phyloP scores from a whole-genome alignment of 2,329 filamentous ascomycete genomes.

The Penicillium occitanis region DNA sequence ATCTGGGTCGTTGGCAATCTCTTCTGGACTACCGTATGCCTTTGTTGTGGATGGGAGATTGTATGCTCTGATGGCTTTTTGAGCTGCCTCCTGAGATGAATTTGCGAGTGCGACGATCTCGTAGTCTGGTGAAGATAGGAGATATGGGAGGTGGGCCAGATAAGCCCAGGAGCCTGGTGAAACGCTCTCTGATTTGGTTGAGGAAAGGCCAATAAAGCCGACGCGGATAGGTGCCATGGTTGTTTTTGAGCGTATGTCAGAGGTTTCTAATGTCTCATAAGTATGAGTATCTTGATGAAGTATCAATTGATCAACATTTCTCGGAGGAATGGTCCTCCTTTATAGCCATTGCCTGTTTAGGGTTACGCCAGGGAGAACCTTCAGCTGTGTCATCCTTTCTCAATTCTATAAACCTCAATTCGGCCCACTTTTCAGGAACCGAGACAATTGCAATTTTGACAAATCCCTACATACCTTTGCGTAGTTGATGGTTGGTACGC shows the following conservation, averaged over 20 bases:
- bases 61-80: slow-evolving; percentile 1
- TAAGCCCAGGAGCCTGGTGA: slow-evolving; percentile 2
- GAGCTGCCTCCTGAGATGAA: slow-evolving; percentile 8
- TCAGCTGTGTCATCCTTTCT: not conserved
- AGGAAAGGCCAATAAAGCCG: slow-evolving; percentile 13
- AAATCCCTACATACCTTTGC: not conserved
- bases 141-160: slow-evolving; percentile 11
- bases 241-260: not conserved
- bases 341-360: not conserved
- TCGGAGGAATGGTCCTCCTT: not conserved
- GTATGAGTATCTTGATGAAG: not conserved
- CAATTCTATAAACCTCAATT: not conserved
- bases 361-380: not conserved
- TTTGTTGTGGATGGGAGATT: slow-evolving; percentile 10
- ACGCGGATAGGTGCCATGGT: slow-evolving; percentile 19
- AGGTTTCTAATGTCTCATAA: not conserved
- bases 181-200: not conserved
- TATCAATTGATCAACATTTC: not conserved
- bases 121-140: slow-evolving; percentile 13
- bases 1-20: slow-evolving; percentile 10
- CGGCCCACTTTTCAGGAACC: not conserved
- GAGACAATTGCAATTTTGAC: not conserved
- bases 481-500: not conserved
- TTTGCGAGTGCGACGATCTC: slow-evolving; percentile 16
- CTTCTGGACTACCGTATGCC: slow-evolving; percentile 11